These are phyloP conservation scores for Wickerhamiella azymoides DNA, from an alignment of 805 yeast genomes.

Conservation along the genomic window DNA sequence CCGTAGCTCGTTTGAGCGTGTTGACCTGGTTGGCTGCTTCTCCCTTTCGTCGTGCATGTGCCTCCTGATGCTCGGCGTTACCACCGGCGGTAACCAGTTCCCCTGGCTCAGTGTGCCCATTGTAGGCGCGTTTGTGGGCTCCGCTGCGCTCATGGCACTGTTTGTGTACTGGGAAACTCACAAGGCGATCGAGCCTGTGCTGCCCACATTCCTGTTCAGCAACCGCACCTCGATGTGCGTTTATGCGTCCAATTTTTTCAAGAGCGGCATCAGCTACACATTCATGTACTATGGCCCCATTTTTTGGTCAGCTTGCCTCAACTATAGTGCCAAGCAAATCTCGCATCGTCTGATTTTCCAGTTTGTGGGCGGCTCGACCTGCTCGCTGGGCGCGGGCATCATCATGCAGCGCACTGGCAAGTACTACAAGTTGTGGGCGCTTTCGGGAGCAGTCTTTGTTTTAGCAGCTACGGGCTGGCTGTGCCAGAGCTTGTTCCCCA, in stretches of 20 bases:
- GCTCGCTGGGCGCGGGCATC: slow-evolving; percentile 53
- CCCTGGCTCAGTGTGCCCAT: slow-evolving; percentile 31
- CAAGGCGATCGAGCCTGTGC: slow-evolving; percentile 50
- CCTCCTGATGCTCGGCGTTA: slow-evolving; percentile 46
- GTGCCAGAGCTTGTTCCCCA: slow-evolving; percentile 29
- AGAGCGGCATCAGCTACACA: slow-evolving; percentile 53
- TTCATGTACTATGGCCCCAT: slow-evolving; percentile 59
- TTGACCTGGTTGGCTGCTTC: slow-evolving; percentile 53
- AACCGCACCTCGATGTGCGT: slow-evolving; percentile 50
- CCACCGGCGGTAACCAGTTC: slow-evolving; percentile 48
- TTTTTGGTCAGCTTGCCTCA: slow-evolving; percentile 55
- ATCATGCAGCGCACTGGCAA: slow-evolving; percentile 56
- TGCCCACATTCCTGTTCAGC: slow-evolving; percentile 46
- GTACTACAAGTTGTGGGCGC: slow-evolving; percentile 37
- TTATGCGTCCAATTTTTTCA: slow-evolving; percentile 54
- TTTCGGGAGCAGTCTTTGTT: slow-evolving; percentile 31
- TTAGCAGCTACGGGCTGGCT: slow-evolving; percentile 35
- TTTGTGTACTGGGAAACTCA: slow-evolving; percentile 42
- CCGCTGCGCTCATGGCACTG: slow-evolving; percentile 24
- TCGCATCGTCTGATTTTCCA: slow-evolving; percentile 37
- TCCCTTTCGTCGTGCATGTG: slow-evolving; percentile 45
- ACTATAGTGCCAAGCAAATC: slow-evolving; percentile 62
- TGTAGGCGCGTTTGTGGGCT: slow-evolving; percentile 27
- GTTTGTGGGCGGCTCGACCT: slow-evolving; percentile 52
- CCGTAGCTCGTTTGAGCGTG: slow-evolving; percentile 37